These are phyloP conservation scores for Alternaria atra DNA, from an alignment of 2,329 filamentous ascomycete genomes.

Conservation along the genomic window DNA sequence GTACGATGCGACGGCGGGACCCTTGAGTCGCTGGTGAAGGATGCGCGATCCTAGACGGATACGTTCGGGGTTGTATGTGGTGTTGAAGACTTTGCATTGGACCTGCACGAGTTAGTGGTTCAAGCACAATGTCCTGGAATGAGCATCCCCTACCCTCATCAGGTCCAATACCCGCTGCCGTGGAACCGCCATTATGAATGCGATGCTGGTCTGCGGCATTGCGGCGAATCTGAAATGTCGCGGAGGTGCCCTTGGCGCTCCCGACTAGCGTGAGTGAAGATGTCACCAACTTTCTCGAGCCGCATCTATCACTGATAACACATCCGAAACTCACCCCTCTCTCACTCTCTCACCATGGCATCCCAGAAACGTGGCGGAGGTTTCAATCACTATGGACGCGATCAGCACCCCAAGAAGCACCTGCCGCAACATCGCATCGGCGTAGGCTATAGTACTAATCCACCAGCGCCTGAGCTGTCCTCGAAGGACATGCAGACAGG, in stretches of 20 bases:
- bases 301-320: no score
- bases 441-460: not conserved
- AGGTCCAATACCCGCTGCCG: conserved; percentile 69
- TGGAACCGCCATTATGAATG: conserved; percentile 59
- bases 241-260: conserved; percentile 21
- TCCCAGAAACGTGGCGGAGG: conserved; percentile 29
- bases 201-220: conserved; percentile 11
- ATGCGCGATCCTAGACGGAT: conserved; percentile 90
- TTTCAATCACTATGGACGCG: conserved; percentile 31
- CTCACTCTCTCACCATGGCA: conserved; percentile 26
- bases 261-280: conserved; percentile 13
- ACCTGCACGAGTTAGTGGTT: conserved; percentile 61
- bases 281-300: not conserved
- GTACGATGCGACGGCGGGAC: conserved; percentile 84
- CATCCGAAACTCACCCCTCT: no score
- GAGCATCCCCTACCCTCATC: conserved; percentile 70
- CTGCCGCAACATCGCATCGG: conserved; percentile 10
- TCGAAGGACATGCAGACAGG: conserved; percentile 39
- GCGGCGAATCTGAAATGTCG: conserved; percentile 25
- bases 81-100: conserved; percentile 91
- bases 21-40: conserved; percentile 84
- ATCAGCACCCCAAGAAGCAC: conserved; percentile 12
- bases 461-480: conserved; percentile 25
- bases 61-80: conserved; percentile 86
- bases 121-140: not conserved